Percentiles rank a stretch among this genome's conserved stretches.
Evolutionary conservation across 164 flowering plant genomes (phyloP).

Genomic region (Tetrastigma voinierianum): DNA sequence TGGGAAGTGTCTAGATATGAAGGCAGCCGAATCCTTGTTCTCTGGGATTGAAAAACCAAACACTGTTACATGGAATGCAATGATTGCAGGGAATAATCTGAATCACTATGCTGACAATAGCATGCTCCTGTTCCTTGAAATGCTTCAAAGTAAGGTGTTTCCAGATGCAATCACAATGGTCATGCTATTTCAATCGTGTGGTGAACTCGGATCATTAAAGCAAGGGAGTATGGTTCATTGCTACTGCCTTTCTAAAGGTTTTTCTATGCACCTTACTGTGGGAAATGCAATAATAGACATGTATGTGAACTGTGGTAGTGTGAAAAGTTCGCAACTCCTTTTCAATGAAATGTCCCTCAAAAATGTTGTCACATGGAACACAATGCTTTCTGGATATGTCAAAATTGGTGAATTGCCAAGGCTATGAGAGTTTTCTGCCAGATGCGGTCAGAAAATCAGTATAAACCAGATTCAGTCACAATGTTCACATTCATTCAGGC

Average conservation of each 20-base stretch:
- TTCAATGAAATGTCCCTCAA: constrained; percentile 21
- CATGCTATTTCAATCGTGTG: constrained; percentile 26
- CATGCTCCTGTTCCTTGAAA: constrained; percentile 24
- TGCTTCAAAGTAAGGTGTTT: constrained; percentile 19
- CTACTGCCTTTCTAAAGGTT: constrained; percentile 27
- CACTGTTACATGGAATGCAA: constrained; percentile 35
- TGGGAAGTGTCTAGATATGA: constrained; percentile 34
- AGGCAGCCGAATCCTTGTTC: constrained; percentile 29
- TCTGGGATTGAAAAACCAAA: constrained; percentile 19
- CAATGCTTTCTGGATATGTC: constrained; percentile 31
- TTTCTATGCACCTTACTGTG: constrained; percentile 24
- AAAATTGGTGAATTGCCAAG: constrained; percentile 14
- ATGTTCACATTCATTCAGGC: constrained; percentile 29
- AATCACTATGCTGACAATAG: constrained; percentile 17
- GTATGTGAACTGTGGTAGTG: constrained; percentile 30
- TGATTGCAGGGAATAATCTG: constrained; percentile 29
- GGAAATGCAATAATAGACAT: constrained; percentile 40
- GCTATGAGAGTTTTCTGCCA: constrained; percentile 25
- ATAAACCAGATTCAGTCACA: constrained; percentile 31
- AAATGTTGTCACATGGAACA: constrained; percentile 38
- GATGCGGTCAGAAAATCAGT: constrained; percentile 28
- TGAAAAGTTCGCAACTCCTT: constrained; percentile 21
- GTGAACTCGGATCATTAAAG: constrained; percentile 26
- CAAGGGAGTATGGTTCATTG: constrained; percentile 33
- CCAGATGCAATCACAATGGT: constrained; percentile 36